Evolutionary conservation across 179 eudicot species (phyloP), one percentile per base, ranked within the genome.

Genomic region (Actinidia arguta): DNA sequence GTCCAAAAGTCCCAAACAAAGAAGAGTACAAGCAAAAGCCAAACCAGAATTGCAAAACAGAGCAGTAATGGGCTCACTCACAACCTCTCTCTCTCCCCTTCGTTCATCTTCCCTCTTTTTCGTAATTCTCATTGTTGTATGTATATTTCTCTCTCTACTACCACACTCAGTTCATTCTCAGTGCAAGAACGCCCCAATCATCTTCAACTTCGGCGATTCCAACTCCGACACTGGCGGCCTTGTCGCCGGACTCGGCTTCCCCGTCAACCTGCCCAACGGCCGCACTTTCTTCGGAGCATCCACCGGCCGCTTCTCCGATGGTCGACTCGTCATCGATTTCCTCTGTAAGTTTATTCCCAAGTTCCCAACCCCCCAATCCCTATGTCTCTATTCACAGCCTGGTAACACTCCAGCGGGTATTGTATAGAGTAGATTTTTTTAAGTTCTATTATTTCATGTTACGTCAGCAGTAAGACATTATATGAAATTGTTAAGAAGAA

Each of bases 171-270:
- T 72, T 75, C 52, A 70, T 31, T 82, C 86, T 48, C 81, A 36
- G 50, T 85, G 91, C 47, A 62, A n/a, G 31, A 86, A 31, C 20
- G 83, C 88, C 50, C 96, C 98, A 0, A 67, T 89, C 71, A 88
- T 96, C 1, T 95, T 96, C 88, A 95, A 91, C 80, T 96, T 96
- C 85, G 99, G 99, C 4, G 99, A 96, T 82, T 96, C 99, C 20
- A 96, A 96, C 85, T 92, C 99, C 17, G 99, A 96, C 80, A 96
- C 99, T 27, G 99, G 99, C 70, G 98, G 96, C 7, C 94, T 96
- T 66, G 87, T 83, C 75, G 89, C 93, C 50, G 99, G 98, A 0
- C 93, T 95, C 68, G 99, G 99, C 5, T 89, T 73, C 81, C 82
- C 84, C 16, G 82, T 96, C 10, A 85, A 86, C 47, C 85, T 87